Base-by-base conservation (phyloP, 306 rosid species). In the Rosa chinensis region DNA sequence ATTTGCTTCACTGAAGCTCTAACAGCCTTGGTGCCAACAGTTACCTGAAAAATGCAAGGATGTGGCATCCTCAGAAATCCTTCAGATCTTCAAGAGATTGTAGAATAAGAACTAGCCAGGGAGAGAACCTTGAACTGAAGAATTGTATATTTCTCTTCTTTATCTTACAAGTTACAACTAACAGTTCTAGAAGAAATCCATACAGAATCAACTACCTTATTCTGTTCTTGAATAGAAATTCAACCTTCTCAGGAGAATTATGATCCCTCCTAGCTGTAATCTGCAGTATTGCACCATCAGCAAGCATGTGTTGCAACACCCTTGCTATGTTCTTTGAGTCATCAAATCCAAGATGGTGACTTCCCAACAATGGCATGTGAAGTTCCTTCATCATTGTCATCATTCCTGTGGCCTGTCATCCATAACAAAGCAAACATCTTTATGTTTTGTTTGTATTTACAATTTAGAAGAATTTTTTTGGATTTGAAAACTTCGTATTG, bases 301-400 rank as follows among this genome's bases (percentile, higher is more conserved):
- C 82, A 74, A 94, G 91, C 99, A 94, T 86, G 69, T 80, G 92
- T 68, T 88, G 97, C 66, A 92, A 75, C 21, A 91, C 97, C 82
- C 97, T 88, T 52, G 92, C 72, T 52, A 94, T 92, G 92, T 92
- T 94, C 92, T 88, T 88, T 35, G 94, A 84, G 84, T 94, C 99
- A 76, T 94, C 99, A 79, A 94, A 89, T 55, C 99, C 99, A 77
- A 94, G 99, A 86, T 94, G 99, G 85, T 92, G 97, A 77, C 97
- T 92, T 91, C 97, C 99, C 78, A 75, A 2, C 86, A 89, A 79
- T 14, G 93, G 95, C 79, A 94, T 79, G 10, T 79, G 85, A 28
- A 94, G 93, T 83, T 94, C 90, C 82, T 79, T 92, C 97, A 94
- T 86, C 99, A 94, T 92, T 52, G 95, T 84, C 80, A 82, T 55